Evolutionary conservation across 768 basidiomycete genomes (phyloP), one percentile per base, ranked within the genome.

Genomic region (Boletellus ananiceps): DNA sequence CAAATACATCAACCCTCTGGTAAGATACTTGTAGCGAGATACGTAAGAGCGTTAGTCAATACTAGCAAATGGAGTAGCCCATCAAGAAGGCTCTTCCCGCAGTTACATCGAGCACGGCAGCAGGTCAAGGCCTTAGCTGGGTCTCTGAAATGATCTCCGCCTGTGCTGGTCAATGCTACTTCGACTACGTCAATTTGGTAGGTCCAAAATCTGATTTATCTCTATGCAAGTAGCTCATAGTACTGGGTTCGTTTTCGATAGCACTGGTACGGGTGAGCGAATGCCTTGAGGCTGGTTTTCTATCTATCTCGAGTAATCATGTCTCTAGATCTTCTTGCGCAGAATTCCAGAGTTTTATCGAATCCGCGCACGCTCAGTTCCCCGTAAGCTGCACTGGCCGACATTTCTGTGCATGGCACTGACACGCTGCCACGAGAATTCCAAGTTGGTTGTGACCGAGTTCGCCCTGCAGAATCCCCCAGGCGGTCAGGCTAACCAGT

Each of bases 11-110:
- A 72, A 71, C 47, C 69, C 70, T 3, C 36, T 71, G 52, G 68
- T 71, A 56, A 32, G 66, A 21, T 38, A n/a, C 23, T 2, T 2
- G 14, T 44, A n/a, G 18, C 29, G 14, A 19, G n/a, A 39, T 23
- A 21, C 4, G 8, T 15, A 15, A 8, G 34, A 34, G 4, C n/a
- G 8, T 18, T 13, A 8, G 3, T 29, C 2, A 5, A 32, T 54
- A 2, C 56, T 7, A 9, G 3, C 14, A 44, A 37, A 35, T 1
- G 27, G 48, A 40, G 29, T 35, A 71, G 70, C 9, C 62, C 0
- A 68, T 71, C 35, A 69, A 68, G 62, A 72, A 70, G 45, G 70
- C 71, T 2, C 66, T 72, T 27, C 71, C 71, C 5, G 64, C 71
- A 0, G 62, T 72, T 8, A 65, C 69, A 9, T 68, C 70, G 16